Base-by-base conservation (phyloP, 768 basidiomycete species). In the Rubroboletus satanas region DNA sequence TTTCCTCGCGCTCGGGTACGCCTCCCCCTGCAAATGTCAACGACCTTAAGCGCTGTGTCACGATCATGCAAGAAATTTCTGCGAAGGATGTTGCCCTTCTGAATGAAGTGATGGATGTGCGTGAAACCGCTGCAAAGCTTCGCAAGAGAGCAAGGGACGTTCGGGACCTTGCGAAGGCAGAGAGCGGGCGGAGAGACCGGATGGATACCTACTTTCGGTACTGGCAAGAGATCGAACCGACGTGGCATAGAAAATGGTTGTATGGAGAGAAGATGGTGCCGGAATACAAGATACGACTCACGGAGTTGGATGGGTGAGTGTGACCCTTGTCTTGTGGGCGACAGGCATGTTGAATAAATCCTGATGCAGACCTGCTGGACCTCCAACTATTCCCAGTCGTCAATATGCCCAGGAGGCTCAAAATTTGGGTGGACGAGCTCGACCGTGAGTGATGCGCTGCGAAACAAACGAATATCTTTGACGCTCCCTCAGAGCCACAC, bases 201-300 rank as follows among this genome's bases (percentile, higher is more conserved):
- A 63, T 72, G 60, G 62, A 70, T 18, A 31, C 55, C 8, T 71
- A 59, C 26, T 72, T 65, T 36, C 50, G 53, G 31, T 62, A 68
- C 33, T 72, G 71, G 67, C 58, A 59, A 28, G 56, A 72, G 28
- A 62, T 57, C 5, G 55, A 60, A 12, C 59, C 61, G 2, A 45
- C 5, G 5, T 67, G 71, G 67, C 57, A 61, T 36, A 61, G 59
- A 26, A 11, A 54, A n/a, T 70, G 70, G 70, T 12, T 70, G 32
- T 65, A 62, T 28, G 63, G 58, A 31, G 56, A 60, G 32, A 46
- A 54, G 15, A 46, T 17, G 46, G 52, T 7, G 2, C 36, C 41
- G n/a, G 54, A 52, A 5, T 15, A 37, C 8, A 49, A 49, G 17
- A 36, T 52, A 32, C 29, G 6, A 17, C 51, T 51, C 4, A 6